Base-by-base conservation (phyloP, 306 rosid species). In the Abrus pulchellus region DNA sequence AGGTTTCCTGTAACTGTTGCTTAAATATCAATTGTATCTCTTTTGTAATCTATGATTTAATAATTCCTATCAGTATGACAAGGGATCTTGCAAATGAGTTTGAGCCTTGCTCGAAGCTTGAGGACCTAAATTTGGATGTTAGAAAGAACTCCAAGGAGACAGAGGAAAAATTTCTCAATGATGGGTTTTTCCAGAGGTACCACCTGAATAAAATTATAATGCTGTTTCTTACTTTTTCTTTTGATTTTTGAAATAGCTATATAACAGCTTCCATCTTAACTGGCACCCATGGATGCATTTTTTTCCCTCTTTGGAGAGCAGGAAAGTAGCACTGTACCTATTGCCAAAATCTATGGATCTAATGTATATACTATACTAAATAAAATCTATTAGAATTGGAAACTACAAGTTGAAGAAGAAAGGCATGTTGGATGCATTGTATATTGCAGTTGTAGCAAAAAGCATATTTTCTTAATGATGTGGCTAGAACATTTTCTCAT, bases 21-120 rank as follows among this genome's bases (percentile, higher is more conserved):
- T 74, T 64, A 61, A 77, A 73, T 57, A 52, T 82, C 57, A 80
- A 72, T 74, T 75, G 41, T 72, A 27, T 63, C 59, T 59, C 20
- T 41, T 36, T 75, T 48, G 30, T 71, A 27, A 62, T 80, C 45
- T 69, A 72, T 70, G 45, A 41, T 72, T 60, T 61, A n/a, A 40
- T 73, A 33, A 74, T 79, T 74, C 80, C 65, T 82, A 45, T 79
- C 66, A 64, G 76, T 87, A 89, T 83, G 84, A 75, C 83, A 76
- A 86, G 92, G 84, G 91, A 91, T 79, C 79, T 45, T 65, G 83
- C 93, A 33, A 86, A 85, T 84, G 97, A 92, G 83, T 93, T 93
- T 87, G 99, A 93, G 86, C 92, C 99, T 78, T 95, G 97, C 89
- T 90, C 94, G 43, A 90, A 87, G 98, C 97, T 96, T 45, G 99